A percentile compares a stretch with the other conserved stretches of the same genome.
Evolutionary conservation across 768 basidiomycete species (phyloP).

Genomic region (Auricularia heimuer): DNA sequence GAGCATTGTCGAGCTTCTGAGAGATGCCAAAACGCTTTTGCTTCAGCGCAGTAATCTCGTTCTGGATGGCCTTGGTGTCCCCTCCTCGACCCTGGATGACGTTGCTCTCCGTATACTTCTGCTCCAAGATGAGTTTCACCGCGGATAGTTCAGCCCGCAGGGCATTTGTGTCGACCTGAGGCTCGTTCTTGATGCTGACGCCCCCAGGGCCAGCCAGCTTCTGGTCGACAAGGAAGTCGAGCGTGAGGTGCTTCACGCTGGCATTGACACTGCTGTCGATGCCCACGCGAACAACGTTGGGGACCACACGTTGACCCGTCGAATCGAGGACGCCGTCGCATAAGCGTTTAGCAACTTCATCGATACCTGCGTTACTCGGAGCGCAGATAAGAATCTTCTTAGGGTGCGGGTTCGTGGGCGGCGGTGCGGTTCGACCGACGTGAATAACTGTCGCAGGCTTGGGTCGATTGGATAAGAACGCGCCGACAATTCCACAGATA

Average conservation of each 20-base stretch:
- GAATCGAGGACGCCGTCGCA: constrained; percentile 64
- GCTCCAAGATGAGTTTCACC: constrained; percentile 47
- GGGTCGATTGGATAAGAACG: constrained; percentile 57
- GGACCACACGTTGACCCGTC: constrained; percentile 40
- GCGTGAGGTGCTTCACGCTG: constrained; percentile 73
- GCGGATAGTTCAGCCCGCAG: constrained; percentile 61
- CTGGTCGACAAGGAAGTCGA: constrained; percentile 79
- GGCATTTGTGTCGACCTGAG: constrained; percentile 25
- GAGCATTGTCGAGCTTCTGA: constrained; percentile 62
- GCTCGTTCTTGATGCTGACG: constrained; percentile 24
- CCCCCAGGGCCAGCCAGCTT: constrained; percentile 32
- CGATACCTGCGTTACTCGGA: constrained; percentile 96
- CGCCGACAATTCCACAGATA: constrained; percentile 86
- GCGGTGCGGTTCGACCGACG: constrained; percentile 32
- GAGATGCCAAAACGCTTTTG: constrained; percentile 52
- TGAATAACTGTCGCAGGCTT: constrained; percentile 39
- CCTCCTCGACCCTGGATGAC: background rate
- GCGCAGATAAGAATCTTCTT: constrained; percentile 87
- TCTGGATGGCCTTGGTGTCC: constrained; percentile 22
- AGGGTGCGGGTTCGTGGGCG: constrained; percentile 35
- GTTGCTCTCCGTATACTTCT: constrained; percentile 45
- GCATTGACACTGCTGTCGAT: constrained; percentile 62
- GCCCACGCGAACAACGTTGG: constrained; percentile 89
- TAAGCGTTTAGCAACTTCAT: constrained; percentile 85
- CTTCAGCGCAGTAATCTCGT: constrained; percentile 58